Evolutionary conservation across 495 filamentous ascomycete species (phyloP), one percentile per base, ranked within the genome.

Genomic region (Daldinia vernicosa): DNA sequence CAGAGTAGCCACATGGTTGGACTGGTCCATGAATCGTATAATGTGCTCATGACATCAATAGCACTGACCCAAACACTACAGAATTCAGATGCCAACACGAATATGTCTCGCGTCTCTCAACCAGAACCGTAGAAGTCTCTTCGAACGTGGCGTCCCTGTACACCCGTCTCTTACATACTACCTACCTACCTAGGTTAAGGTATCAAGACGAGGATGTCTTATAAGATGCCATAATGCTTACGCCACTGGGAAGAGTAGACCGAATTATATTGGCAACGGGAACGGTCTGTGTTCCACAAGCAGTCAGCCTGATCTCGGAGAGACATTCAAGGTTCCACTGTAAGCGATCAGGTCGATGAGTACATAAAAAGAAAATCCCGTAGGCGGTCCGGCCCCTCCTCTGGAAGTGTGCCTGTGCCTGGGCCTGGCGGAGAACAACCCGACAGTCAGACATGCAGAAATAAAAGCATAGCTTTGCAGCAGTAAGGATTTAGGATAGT

Each of bases 11-110:
- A 8, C 24, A 17, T 57, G 4, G 33, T n/a, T 63, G 35, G 57
- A 40, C 22, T 58, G 45, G 30, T 5, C 12, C 57, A 73, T 63
- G 70, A 66, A 53, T 69, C 70, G 66, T 17, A 59, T 14, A 12
- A 12, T 39, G 40, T 53, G 17, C 17, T 22, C 27, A 73, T 66
- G 65, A 62, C 61, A 73, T 66, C 51, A 59, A 73, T 15, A 43
- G 9, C n/a, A 15, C 33, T 30, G 7, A 24, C 7, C 43, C 9
- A 24, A 47, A 47, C 43, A 47, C 8, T 24, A 24, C 8, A 47
- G 8, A 47, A 24, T 12, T 24, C 19, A 9, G 43, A 47, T 22
- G 19, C 24, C 22, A 24, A 45, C 17, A 45, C 24, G 43, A 24
- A 45, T 8, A 45, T 47, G 43, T 24, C 24, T 47, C 43, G 17